Evolutionary conservation across 108 stramenopile genomes (phyloP).

Genomic region (Skeletonema potamos): DNA sequence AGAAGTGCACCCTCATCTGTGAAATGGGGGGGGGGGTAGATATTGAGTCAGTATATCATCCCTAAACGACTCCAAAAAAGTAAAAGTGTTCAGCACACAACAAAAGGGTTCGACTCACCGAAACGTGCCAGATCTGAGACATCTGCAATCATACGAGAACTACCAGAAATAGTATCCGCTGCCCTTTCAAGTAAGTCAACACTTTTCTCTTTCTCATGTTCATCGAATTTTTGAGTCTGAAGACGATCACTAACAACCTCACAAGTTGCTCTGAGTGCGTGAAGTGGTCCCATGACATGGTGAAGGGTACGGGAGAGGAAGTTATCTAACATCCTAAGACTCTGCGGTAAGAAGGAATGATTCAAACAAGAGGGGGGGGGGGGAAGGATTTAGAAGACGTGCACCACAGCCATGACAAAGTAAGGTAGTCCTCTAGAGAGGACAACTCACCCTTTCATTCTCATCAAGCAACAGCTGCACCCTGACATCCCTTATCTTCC

Average conservation of each 20-base stretch:
- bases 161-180: constrained; percentile 18
- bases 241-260: constrained; percentile 27
- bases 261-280: constrained; percentile 25
- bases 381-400: neutral
- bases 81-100: neutral
- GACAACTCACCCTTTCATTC: constrained; percentile 30
- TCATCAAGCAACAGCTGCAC: constrained; percentile 30
- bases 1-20: constrained; percentile 29
- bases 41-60: neutral
- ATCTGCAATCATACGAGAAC: constrained; percentile 29
- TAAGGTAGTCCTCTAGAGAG: too few species aligned
- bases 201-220: constrained; percentile 5
- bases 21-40: neutral
- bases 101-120: neutral
- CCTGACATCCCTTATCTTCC: constrained; percentile 41
- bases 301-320: constrained; percentile 49
- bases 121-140: constrained; percentile 32
- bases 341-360: neutral
- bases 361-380: neutral
- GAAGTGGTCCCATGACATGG: constrained; percentile 48
- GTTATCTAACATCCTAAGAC: constrained; percentile 22
- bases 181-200: constrained; percentile 18
- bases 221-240: constrained; percentile 5
- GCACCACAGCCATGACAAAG: too few species aligned
- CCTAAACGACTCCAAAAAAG: neutral